Conservation (phyloP, 306 rosid genomes). For the Vigna radiata region DNA sequence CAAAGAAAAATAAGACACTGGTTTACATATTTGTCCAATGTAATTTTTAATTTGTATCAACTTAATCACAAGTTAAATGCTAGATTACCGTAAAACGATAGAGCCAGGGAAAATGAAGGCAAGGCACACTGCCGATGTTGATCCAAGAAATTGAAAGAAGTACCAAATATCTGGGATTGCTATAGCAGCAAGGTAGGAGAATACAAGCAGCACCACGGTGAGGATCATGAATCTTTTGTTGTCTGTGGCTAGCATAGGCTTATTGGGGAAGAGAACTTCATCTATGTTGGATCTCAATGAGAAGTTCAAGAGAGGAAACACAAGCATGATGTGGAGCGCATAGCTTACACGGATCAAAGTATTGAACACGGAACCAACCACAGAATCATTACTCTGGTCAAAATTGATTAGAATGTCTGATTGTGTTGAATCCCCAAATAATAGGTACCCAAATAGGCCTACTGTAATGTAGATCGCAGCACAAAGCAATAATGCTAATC, state of each 20-base stretch:
- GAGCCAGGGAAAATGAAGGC: slow-evolving; percentile 89
- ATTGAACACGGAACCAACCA: slow-evolving; percentile 68
- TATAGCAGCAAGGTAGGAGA: slow-evolving; percentile 81
- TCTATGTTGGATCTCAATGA: slow-evolving; percentile 83
- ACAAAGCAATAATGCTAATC: slow-evolving; percentile 74
- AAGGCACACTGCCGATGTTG: slow-evolving; percentile 80
- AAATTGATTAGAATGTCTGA: slow-evolving; percentile 86
- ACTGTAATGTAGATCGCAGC: slow-evolving; percentile 68
- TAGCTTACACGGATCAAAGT: slow-evolving; percentile 80
- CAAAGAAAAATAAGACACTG: slow-evolving; percentile 3
- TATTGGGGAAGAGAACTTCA: slow-evolving; percentile 74
- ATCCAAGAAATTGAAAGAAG: slow-evolving; percentile 89
- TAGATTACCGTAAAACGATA: slow-evolving; percentile 75
- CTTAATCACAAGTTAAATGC: background rate
- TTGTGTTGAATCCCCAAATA: slow-evolving; percentile 83
- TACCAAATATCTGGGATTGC: slow-evolving; percentile 91
- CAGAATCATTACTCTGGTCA: slow-evolving; percentile 65
- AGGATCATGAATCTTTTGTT: slow-evolving; percentile 73
- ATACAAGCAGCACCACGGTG: slow-evolving; percentile 57
- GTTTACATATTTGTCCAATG: background rate
- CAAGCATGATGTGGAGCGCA: slow-evolving; percentile 87
- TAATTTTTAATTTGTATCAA: background rate
- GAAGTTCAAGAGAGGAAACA: slow-evolving; percentile 85
- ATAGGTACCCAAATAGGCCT: slow-evolving; percentile 86
- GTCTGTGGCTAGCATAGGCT: slow-evolving; percentile 61